Percentiles rank a stretch among this genome's conserved stretches.
phyloP scores from a whole-genome alignment of 805 yeast genomes.

The Candida endomychidarum region DNA sequence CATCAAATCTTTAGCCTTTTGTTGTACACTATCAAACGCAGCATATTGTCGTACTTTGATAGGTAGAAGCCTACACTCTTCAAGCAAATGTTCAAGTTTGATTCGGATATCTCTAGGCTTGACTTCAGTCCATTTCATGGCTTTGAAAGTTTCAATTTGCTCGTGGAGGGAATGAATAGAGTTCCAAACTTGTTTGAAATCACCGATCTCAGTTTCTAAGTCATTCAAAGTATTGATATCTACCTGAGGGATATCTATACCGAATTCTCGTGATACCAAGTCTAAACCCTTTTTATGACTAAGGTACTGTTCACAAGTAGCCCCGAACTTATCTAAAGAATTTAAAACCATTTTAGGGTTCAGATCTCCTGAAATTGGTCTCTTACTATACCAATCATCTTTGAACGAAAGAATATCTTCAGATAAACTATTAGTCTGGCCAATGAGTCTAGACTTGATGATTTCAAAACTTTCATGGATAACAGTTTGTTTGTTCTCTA shows the following conservation, averaged over 20 bases:
- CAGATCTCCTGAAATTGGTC: constrained; percentile 45
- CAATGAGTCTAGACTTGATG: constrained; percentile 40
- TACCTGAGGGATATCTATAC: constrained; percentile 8
- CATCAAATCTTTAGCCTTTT: constrained; percentile 39
- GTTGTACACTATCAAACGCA: constrained; percentile 63
- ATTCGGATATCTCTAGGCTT: constrained; percentile 45
- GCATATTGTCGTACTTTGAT: constrained; percentile 60
- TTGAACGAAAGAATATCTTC: constrained; percentile 29
- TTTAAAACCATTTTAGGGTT: constrained; percentile 46
- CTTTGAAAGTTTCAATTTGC: constrained; percentile 43
- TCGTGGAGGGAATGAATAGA: constrained; percentile 54
- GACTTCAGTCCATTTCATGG: constrained; percentile 49
- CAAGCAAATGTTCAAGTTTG: constrained; percentile 51
- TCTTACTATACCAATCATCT: constrained; percentile 49
- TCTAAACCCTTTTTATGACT: constrained; percentile 7
- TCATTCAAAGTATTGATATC: constrained; percentile 23
- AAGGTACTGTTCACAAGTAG: constrained; percentile 12
- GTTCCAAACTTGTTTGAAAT: constrained; percentile 63
- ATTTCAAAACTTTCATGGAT: constrained; percentile 45
- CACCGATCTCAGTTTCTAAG: constrained; percentile 50
- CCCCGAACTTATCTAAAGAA: constrained; percentile 28
- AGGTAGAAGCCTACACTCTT: constrained; percentile 52
- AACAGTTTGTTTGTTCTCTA: constrained; percentile 30
- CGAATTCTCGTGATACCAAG: constrained; percentile 6
- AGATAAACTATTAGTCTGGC: constrained; percentile 38